Conservation (phyloP, 176 grass and related monocot genomes). For the Cocos nucifera region DNA sequence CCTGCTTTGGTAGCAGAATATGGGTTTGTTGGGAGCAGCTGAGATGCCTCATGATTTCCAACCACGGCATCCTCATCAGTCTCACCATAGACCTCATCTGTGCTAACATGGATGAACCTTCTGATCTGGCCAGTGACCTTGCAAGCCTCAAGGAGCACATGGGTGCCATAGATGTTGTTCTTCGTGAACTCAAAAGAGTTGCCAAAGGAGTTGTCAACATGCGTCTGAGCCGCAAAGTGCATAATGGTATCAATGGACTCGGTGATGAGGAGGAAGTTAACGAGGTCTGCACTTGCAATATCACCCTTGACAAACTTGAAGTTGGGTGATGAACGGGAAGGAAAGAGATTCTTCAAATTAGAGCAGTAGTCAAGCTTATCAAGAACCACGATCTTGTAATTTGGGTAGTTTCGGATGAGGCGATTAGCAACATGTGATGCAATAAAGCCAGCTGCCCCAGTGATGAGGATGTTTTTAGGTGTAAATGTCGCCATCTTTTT, state of each 20-base stretch:
- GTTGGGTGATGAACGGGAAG: slow-evolving; percentile 47
- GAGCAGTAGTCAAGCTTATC: slow-evolving; percentile 96
- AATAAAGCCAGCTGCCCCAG: slow-evolving; percentile 71
- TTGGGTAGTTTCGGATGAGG: slow-evolving; percentile 55
- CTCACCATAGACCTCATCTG: slow-evolving; percentile 87
- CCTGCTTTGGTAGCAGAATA: slow-evolving; percentile 86
- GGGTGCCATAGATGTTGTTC: slow-evolving; percentile 82
- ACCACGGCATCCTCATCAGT: slow-evolving; percentile 72
- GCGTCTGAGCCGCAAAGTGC: slow-evolving; percentile 84
- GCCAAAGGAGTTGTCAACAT: slow-evolving; percentile 84
- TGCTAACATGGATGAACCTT: slow-evolving; percentile 86
- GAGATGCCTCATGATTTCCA: slow-evolving; percentile 80
- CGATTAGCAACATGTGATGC: slow-evolving; percentile 75
- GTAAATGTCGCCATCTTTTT: slow-evolving; percentile 36
- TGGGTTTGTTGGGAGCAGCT: slow-evolving; percentile 73
- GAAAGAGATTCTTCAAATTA: slow-evolving; percentile 69
- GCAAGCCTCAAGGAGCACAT: slow-evolving; percentile 81
- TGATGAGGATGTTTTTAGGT: slow-evolving; percentile 78
- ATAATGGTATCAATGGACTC: slow-evolving; percentile 90
- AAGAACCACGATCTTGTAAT: slow-evolving; percentile 82
- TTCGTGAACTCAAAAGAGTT: slow-evolving; percentile 88
- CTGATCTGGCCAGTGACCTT: slow-evolving; percentile 74
- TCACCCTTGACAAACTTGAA: slow-evolving; percentile 92
- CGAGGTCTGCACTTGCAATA: slow-evolving; percentile 76
- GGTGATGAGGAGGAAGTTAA: slow-evolving; percentile 78